Evolutionary conservation across 2,329 filamentous ascomycete genomes (phyloP).

Genomic region (Cadophora gregata): DNA sequence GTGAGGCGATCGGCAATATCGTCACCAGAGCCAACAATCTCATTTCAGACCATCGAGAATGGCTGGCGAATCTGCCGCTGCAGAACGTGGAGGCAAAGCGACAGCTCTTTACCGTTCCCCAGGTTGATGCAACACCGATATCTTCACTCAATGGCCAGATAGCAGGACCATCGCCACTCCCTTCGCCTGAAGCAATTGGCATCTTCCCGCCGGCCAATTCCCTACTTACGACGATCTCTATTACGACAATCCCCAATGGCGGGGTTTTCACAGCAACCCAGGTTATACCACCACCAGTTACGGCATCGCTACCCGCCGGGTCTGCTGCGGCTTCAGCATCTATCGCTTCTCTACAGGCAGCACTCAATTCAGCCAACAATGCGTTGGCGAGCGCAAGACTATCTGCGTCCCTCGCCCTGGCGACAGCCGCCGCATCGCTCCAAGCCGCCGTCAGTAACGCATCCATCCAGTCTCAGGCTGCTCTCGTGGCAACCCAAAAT

Average conservation of each 20-base stretch:
- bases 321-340: slow-evolving; percentile 7
- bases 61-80: slow-evolving; percentile 27
- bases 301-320: neutral
- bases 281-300: neutral
- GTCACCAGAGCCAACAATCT: slow-evolving; percentile 30
- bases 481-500: slow-evolving; percentile 14
- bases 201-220: neutral
- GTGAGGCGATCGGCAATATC: slow-evolving; percentile 27
- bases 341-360: slow-evolving; percentile 19
- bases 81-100: slow-evolving; percentile 3
- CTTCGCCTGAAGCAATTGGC: neutral
- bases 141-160: slow-evolving; percentile 13
- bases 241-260: neutral
- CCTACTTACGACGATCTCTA: neutral
- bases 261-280: neutral
- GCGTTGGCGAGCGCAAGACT: slow-evolving; percentile 10
- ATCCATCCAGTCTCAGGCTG: slow-evolving; percentile 3
- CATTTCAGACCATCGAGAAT: slow-evolving; percentile 29
- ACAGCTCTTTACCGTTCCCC: slow-evolving; percentile 1
- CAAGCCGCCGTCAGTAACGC: slow-evolving; percentile 12
- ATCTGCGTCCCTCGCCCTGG: slow-evolving; percentile 18
- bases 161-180: slow-evolving; percentile 2
- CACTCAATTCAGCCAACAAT: slow-evolving; percentile 13
- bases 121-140: slow-evolving; percentile 6
- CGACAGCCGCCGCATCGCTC: slow-evolving; percentile 9